phyloP scores from a whole-genome alignment of 1,284 basidiomycete genomes.

The Clitocybe nebularis region DNA sequence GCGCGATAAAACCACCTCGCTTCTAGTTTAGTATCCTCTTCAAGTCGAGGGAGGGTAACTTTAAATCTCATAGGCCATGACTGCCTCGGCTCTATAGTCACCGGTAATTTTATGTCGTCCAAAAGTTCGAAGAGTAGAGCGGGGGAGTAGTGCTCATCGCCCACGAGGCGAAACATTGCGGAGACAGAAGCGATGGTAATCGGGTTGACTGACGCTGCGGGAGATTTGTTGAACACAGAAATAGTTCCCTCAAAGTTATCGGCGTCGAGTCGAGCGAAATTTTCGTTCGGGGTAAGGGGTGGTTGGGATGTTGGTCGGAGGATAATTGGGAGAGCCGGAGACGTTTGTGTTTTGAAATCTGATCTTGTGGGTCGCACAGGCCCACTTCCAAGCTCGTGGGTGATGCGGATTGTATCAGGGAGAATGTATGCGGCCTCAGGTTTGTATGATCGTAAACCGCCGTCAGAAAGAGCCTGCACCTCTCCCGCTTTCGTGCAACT shows the following conservation, averaged over 20 bases:
- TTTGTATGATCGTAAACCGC: constrained; percentile 29
- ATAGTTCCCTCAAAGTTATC: constrained; percentile 27
- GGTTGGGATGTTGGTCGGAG: constrained; percentile 26
- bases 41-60: constrained; percentile 25
- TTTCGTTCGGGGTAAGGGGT: constrained; percentile 25
- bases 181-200: constrained; percentile 28
- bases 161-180: constrained; percentile 29
- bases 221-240: constrained; percentile 29
- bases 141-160: constrained; percentile 26
- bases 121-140: constrained; percentile 23
- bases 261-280: constrained; percentile 15
- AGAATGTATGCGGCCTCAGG: constrained; percentile 26
- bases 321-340: constrained; percentile 24
- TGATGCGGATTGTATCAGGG: constrained; percentile 24
- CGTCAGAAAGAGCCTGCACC: constrained; percentile 26
- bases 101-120: constrained; percentile 22
- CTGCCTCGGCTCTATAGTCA: constrained; percentile 31
- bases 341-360: constrained; percentile 30
- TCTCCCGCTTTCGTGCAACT: constrained; percentile 29
- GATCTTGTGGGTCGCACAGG: constrained; percentile 24
- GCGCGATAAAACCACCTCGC: constrained; percentile 29
- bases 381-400: constrained; percentile 24
- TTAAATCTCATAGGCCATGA: constrained; percentile 24
- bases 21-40: constrained; percentile 24
- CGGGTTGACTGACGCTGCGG: constrained; percentile 21